Evolutionary conservation across 2,329 filamentous ascomycete species (phyloP).

Genomic region (Sordariomycetes sp.): DNA sequence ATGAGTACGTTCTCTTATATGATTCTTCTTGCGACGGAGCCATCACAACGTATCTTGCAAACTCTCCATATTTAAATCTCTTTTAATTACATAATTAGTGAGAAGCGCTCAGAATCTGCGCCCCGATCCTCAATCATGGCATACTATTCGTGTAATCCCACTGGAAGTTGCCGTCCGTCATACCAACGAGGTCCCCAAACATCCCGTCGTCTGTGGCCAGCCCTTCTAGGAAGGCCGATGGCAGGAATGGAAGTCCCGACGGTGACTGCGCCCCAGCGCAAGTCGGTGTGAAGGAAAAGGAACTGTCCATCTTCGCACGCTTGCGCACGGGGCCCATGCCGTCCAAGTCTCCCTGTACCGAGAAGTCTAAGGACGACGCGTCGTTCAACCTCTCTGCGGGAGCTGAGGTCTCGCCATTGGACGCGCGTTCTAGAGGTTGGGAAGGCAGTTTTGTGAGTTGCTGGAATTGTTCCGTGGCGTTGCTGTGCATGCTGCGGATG

Average conservation of each 20-base stretch:
- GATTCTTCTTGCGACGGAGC: too few relatives aligned
- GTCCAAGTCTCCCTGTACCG: too few relatives aligned
- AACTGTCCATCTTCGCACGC: not conserved
- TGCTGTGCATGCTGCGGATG: constrained; percentile 2
- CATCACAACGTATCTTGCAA: too few relatives aligned
- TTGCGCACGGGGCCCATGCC: too few relatives aligned
- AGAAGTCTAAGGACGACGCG: too few relatives aligned
- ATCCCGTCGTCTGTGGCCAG: not conserved
- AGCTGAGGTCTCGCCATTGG: not conserved
- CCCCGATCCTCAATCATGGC: too few relatives aligned
- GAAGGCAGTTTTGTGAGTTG: not conserved
- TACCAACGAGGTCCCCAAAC: not conserved
- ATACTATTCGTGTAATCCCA: not conserved
- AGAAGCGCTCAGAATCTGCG: too few relatives aligned
- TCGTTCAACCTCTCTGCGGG: too few relatives aligned
- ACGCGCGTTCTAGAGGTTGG: too few relatives aligned
- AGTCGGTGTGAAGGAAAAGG: not conserved
- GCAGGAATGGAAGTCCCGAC: constrained; percentile 5
- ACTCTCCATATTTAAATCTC: too few relatives aligned
- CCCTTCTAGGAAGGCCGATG: constrained; percentile 4
- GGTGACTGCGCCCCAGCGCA: constrained; percentile 1
- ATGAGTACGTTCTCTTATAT: too few relatives aligned
- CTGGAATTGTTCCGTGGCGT: not conserved
- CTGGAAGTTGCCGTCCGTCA: not conserved
- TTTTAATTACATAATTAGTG: too few relatives aligned